phyloP scores from a whole-genome alignment of 306 rosid species.

The Canavalia ensiformis region DNA sequence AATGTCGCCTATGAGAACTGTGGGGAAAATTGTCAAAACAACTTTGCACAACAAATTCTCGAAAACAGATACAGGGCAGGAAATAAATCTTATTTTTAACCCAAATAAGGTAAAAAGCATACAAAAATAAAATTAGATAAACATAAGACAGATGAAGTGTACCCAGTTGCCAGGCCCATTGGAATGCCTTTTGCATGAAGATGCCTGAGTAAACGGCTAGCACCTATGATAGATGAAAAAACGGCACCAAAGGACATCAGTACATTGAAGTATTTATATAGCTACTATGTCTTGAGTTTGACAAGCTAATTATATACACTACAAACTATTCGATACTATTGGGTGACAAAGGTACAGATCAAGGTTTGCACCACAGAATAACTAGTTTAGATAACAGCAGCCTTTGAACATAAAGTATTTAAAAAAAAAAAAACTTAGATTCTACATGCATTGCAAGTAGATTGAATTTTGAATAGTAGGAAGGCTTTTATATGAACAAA shows the following conservation, averaged over 20 bases:
- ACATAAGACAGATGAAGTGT: conserved; percentile 31
- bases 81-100: conserved; percentile 35
- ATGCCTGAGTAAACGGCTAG: conserved; percentile 73
- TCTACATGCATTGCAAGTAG: conserved; percentile 15
- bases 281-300: neutral
- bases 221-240: conserved; percentile 63
- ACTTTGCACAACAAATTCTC: conserved; percentile 39
- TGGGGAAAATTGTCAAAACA: conserved; percentile 34
- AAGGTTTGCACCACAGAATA: conserved; percentile 16
- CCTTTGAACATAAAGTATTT: neutral
- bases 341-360: neutral
- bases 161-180: conserved; percentile 88
- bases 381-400: conserved; percentile 5
- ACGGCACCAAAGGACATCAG: conserved; percentile 24
- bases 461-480: conserved; percentile 29
- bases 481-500: conserved; percentile 18
- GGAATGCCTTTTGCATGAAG: conserved; percentile 87
- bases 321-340: neutral
- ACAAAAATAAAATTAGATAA: neutral
- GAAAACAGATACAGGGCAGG: conserved; percentile 16
- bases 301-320: conserved; percentile 2
- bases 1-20: conserved; percentile 88
- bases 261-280: neutral
- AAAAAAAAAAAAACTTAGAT: neutral
- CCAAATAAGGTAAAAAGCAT: neutral